Base-by-base conservation (phyloP, 202 grass and related monocot genomes). In the Saccharum hybrid region DNA sequence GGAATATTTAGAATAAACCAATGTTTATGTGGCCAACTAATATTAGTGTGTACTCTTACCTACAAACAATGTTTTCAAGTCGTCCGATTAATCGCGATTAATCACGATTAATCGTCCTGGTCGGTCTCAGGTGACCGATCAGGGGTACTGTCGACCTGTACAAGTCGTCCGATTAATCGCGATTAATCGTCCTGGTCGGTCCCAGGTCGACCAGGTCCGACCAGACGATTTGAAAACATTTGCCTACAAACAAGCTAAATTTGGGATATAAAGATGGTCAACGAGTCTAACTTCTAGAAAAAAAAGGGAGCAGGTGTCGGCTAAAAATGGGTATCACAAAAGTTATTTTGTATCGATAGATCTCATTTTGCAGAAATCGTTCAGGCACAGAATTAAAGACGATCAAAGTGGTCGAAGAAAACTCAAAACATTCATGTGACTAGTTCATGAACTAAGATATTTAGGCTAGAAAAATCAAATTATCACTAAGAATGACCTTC, bases 401-500 rank as follows among this genome's bases (percentile, higher is more conserved):
- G 54, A 38, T 34, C 13, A 72, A 39, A 33, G 57, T 40, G 7
- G 6, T 40, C 14, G 3, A 59, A 72, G 45, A 57, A 56, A 19
- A 42, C 13, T 28, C 61, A 18, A 74, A 80, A 1, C 14, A 68
- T 39, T 4, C 16, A 56, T 38, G 45, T 46, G 65, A 54, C 4
- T 39, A 64, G 39, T 41, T 26, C 26, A 65, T 52, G 51, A 66
- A 41, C 56, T 7, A 21, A 87, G 7, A 4, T 23, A 71, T 56
- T 13, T 33, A 23, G 4, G 46, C 41, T 46, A 68, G 15, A 51
- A 19, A 75, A 60, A 60, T 11, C 42, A 77, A 39, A 43, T 19
- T 42, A 46, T 74, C 16, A 72, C 16, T 48, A 2, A 48, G 9
- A 75, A 81, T 85, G 66, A 91, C 89, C 89, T 91, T 91, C 78